A percentile compares a stretch with the other conserved stretches of the same genome.
phyloP scores from a whole-genome alignment of 2,329 filamentous ascomycete genomes.

The Fusarium subtropicale region DNA sequence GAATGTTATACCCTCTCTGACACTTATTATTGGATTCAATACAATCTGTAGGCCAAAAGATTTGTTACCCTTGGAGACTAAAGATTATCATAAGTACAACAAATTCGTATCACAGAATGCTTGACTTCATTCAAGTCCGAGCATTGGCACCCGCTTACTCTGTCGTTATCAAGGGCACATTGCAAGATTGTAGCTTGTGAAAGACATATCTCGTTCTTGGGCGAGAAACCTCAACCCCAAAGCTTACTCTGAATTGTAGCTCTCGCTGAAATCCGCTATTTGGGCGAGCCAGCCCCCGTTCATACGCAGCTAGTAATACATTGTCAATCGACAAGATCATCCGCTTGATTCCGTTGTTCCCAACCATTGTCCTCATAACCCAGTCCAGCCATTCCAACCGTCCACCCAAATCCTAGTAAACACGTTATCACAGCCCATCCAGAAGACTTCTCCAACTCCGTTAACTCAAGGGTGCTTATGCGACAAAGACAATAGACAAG shows the following conservation, averaged over 20 bases:
- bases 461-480: constrained; percentile 29
- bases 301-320: constrained; percentile 41
- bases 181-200: constrained; percentile 34
- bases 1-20: not conserved
- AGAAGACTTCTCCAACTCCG: constrained; percentile 36
- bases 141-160: not conserved
- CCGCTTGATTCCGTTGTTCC: constrained; percentile 5
- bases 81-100: not conserved
- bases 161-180: not conserved
- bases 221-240: constrained; percentile 29
- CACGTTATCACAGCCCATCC: constrained; percentile 30
- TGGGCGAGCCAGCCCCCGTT: constrained; percentile 25
- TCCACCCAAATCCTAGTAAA: constrained; percentile 37
- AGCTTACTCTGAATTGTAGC: constrained; percentile 39
- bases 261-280: constrained; percentile 36
- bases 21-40: not conserved
- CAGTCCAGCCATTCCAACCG: constrained; percentile 8
- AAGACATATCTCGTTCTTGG: constrained; percentile 1
- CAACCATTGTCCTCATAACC: constrained; percentile 19
- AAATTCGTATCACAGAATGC: not conserved
- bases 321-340: constrained; percentile 18
- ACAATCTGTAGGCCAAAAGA: not conserved
- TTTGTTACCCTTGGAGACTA: not conserved
- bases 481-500: constrained; percentile 32
- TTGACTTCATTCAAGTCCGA: not conserved